phyloP scores from a whole-genome alignment of 1,284 basidiomycete genomes.

The Grifola frondosa region DNA sequence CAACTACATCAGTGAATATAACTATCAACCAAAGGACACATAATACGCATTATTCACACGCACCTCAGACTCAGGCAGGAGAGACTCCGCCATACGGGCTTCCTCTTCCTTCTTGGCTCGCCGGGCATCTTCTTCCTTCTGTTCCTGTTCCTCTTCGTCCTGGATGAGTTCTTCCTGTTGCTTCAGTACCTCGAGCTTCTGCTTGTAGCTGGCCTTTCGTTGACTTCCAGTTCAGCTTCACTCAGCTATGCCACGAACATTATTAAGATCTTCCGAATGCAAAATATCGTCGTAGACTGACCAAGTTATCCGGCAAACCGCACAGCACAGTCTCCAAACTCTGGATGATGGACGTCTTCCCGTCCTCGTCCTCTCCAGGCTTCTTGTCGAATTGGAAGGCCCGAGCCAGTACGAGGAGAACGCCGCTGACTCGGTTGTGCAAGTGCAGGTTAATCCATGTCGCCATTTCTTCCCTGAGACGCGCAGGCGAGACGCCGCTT shows the following conservation, averaged over 20 bases:
- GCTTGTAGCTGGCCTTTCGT: conserved; percentile 95
- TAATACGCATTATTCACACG: conserved; percentile 2
- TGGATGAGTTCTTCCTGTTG: conserved; percentile 99
- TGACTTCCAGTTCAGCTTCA: conserved; percentile 95
- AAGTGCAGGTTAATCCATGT: conserved; percentile 96
- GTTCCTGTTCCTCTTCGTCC: conserved; percentile 97
- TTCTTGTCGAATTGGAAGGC: conserved; percentile 93
- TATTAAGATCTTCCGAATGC: conserved; percentile 1
- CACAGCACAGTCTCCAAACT: conserved; percentile 90
- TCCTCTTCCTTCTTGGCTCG: conserved; percentile 82
- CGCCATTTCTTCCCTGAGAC: conserved; percentile 84
- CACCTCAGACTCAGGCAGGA: conserved; percentile 81
- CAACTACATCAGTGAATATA: conserved; percentile 30
- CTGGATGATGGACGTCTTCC: conserved; percentile 72
- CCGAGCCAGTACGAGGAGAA: conserved; percentile 87
- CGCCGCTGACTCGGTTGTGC: conserved; percentile 87
- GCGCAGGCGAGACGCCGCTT: conserved; percentile 77
- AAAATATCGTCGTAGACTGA: conserved; percentile 37
- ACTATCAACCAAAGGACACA: neutral
- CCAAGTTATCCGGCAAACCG: conserved; percentile 92
- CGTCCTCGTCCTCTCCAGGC: conserved; percentile 71
- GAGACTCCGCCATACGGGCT: conserved; percentile 69
- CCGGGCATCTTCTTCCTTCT: conserved; percentile 91
- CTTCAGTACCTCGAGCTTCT: conserved; percentile 95
- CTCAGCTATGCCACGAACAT: conserved; percentile 61